Evolutionary conservation across 2,329 filamentous ascomycete species (phyloP), one percentile per base, ranked within the genome.

Genomic region (Calonectria montana): DNA sequence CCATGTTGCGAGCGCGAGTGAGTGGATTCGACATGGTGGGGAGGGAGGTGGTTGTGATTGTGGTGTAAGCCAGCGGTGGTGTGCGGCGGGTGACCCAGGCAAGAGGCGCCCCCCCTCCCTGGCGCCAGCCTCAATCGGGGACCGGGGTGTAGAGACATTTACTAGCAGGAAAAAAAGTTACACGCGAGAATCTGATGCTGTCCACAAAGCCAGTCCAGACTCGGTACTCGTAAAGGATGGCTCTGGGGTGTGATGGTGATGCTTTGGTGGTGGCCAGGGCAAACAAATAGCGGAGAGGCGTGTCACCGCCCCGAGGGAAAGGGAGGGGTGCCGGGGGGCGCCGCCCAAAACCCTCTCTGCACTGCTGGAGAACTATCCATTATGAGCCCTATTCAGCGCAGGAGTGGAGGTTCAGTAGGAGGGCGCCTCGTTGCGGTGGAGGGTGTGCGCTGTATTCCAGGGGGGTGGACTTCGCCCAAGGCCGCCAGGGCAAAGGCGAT

Each of bases 201-300:
- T 65, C 69, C 59, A 48, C 59, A 63, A 25, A 69, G 70, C 53
- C 64, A 67, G 68, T 77, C 74, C 76, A 76, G 75, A 67, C 72
- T 75, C 63, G 67, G 71, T 74, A 76, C 70, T 71, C 64, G 67
- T 37, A 47, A 67, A 74, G 67, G 61, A 69, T 65, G 72, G 72
- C 64, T 70, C 69, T 73, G 69, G 69, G 45, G 68, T 25, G 68
- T 75, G 74, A 48, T 73, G 61, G 63, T 68, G 75, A 45, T 62
- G 65, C 21, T 61, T 48, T 69, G 61, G 50, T 65, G 61, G 61
- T 64, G 48, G 48, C 61, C 67, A 62, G 53, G 41, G 61, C 64
- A 62, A 66, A 71, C 67, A 74, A 66, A 77, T 74, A 68, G 67
- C 55, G 63, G 73, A 74, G 71, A 75, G 73, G 74, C 64, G 69